Conservation (phyloP, 176 grass and related monocot species). For the Oryza meridionalis region DNA sequence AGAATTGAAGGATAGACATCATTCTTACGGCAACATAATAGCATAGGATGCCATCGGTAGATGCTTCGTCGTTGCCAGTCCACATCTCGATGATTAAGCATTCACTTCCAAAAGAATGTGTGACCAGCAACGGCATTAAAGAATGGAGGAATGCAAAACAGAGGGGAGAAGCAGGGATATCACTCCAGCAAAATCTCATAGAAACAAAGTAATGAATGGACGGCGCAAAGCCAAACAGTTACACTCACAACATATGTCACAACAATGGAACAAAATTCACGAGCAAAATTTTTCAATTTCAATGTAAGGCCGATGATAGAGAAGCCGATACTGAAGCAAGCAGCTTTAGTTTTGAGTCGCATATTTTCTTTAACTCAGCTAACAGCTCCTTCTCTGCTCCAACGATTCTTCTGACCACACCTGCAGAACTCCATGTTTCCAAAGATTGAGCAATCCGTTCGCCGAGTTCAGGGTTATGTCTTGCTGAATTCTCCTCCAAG, state of each 20-base stretch:
- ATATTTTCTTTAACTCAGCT: slow-evolving; percentile 52
- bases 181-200: slow-evolving; percentile 44
- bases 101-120: background rate
- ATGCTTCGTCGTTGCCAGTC: background rate
- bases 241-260: slow-evolving; percentile 46
- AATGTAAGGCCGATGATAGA: slow-evolving; percentile 41
- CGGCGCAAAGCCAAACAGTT: background rate
- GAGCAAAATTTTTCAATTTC: slow-evolving; percentile 31
- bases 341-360: slow-evolving; percentile 67
- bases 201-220: slow-evolving; percentile 33
- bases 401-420: slow-evolving; percentile 58
- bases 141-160: background rate
- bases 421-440: slow-evolving; percentile 63
- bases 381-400: slow-evolving; percentile 55
- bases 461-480: slow-evolving; percentile 51
- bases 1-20: background rate
- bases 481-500: slow-evolving; percentile 62
- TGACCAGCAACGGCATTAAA: background rate
- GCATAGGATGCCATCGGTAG: background rate
- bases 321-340: slow-evolving; percentile 42
- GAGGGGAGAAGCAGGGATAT: background rate
- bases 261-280: slow-evolving; percentile 37
- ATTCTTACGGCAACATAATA: background rate
- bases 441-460: slow-evolving; percentile 57
- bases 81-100: background rate